phyloP scores from a whole-genome alignment of 331 rosid genomes.

The Dryas integrifolia region DNA sequence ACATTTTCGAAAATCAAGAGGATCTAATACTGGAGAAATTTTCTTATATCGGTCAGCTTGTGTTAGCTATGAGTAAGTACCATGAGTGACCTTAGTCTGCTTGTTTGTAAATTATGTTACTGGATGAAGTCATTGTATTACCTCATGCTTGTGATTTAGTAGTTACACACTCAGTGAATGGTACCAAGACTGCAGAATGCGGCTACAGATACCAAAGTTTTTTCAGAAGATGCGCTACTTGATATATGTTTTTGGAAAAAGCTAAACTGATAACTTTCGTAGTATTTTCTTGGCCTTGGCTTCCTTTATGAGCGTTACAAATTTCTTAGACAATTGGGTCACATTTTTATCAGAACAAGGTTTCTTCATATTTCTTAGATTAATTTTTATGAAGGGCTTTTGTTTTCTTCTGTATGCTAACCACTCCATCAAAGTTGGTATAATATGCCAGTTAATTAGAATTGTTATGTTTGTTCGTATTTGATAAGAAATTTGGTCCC shows the following conservation, averaged over 20 bases:
- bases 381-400: neutral
- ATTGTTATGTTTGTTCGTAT: neutral
- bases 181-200: neutral
- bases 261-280: neutral
- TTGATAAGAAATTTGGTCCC: neutral
- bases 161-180: too few species aligned
- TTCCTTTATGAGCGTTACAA: neutral
- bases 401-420: neutral
- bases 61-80: neutral
- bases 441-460: neutral
- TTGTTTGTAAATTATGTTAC: neutral
- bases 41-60: neutral
- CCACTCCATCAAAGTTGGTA: constrained; percentile 14
- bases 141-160: neutral
- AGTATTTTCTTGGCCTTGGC: neutral
- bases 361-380: neutral
- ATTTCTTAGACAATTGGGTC: neutral
- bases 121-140: neutral
- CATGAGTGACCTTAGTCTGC: neutral
- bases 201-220: neutral
- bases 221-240: neutral
- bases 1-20: constrained; percentile 86
- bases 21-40: constrained; percentile 37
- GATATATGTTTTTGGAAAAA: neutral
- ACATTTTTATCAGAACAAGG: neutral